phyloP scores from a whole-genome alignment of 2,329 filamentous ascomycete species.

The Diatrype stigma region DNA sequence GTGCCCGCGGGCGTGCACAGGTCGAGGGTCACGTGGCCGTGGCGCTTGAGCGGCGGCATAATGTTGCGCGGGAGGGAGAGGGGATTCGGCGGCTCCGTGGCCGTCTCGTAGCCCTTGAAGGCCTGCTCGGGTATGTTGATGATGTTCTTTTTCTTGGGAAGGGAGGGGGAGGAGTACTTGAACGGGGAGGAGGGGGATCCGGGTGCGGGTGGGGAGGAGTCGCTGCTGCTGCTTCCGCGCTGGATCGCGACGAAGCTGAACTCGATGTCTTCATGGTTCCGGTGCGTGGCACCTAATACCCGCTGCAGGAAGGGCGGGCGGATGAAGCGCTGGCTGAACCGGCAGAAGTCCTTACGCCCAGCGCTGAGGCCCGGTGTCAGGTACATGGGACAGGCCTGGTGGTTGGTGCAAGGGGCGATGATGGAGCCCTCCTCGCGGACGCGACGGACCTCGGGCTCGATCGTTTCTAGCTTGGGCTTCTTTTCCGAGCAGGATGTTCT shows the following conservation, averaged over 20 bases:
- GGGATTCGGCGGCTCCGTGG: slow-evolving; percentile 43
- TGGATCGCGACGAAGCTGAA: slow-evolving; percentile 88
- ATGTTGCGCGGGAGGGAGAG: slow-evolving; percentile 75
- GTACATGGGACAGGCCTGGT: slow-evolving; percentile 87
- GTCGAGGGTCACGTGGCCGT: slow-evolving; percentile 84
- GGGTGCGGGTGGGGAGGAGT: slow-evolving; percentile 7
- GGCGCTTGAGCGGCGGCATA: slow-evolving; percentile 78
- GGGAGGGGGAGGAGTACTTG: too few species aligned
- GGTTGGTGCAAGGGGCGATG: slow-evolving; percentile 80
- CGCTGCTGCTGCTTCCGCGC: slow-evolving; percentile 68
- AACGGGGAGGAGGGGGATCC: slow-evolving; percentile 2
- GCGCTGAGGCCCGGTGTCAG: slow-evolving; percentile 60
- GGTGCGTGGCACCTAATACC: slow-evolving; percentile 62
- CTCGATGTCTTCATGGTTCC: slow-evolving; percentile 84
- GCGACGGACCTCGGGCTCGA: slow-evolving; percentile 35
- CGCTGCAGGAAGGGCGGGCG: slow-evolving; percentile 77
- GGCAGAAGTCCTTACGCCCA: slow-evolving; percentile 85
- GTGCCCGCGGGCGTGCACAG: slow-evolving; percentile 81
- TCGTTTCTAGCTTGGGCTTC: slow-evolving; percentile 32
- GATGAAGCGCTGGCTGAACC: slow-evolving; percentile 84
- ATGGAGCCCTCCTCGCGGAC: slow-evolving; percentile 59
- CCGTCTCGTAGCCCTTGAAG: slow-evolving; percentile 66
- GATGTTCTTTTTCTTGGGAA: too few species aligned
- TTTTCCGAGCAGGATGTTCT: slow-evolving; percentile 12
- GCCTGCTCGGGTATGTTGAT: slow-evolving; percentile 52